These are phyloP conservation scores for Alternaria brassicae DNA, from an alignment of 2,329 filamentous ascomycete genomes.

Conservation along the genomic window DNA sequence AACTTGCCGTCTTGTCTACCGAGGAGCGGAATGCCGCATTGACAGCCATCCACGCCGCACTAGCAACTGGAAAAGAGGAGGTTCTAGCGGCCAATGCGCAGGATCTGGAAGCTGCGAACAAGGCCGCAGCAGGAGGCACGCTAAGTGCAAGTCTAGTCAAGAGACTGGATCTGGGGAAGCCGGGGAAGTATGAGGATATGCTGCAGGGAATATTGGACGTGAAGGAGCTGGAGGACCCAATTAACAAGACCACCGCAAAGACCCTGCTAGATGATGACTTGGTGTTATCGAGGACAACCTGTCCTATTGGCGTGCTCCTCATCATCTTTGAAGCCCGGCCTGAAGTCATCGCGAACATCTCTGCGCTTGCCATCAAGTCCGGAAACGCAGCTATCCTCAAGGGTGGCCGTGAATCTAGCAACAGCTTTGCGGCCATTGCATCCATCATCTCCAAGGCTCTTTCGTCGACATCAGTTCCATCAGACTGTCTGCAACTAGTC, in stretches of 20 bases:
- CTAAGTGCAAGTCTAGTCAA: conserved; percentile 85
- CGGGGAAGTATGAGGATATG: conserved; percentile 98
- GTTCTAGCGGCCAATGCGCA: conserved; percentile 87
- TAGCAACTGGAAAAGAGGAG: conserved; percentile 70
- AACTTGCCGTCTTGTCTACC: conserved; percentile 79
- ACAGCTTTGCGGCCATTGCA: conserved; percentile 94
- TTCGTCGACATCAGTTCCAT: conserved; percentile 75
- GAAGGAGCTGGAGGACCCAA: conserved; percentile 80
- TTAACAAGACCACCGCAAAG: conserved; percentile 82
- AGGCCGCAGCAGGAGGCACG: conserved; percentile 75
- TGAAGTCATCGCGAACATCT: conserved; percentile 98
- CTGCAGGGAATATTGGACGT: conserved; percentile 93
- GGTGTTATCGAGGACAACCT: conserved; percentile 84
- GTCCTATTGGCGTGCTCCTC: conserved; percentile 94
- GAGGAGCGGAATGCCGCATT: conserved; percentile 83
- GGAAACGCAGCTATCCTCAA: conserved; percentile 97
- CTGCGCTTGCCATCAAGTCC: conserved; percentile 93
- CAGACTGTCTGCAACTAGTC: conserved; percentile 89
- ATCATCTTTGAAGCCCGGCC: conserved; percentile 98
- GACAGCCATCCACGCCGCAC: conserved; percentile 79
- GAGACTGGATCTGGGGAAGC: conserved; percentile 81
- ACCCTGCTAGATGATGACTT: conserved; percentile 88
- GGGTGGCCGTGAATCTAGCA: conserved; percentile 92
- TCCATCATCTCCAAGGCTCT: conserved; percentile 82
- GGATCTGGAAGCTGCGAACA: conserved; percentile 77